These are phyloP conservation scores for Endothia cerciana DNA, from an alignment of 2,329 filamentous ascomycete species.

Conservation along the genomic window DNA sequence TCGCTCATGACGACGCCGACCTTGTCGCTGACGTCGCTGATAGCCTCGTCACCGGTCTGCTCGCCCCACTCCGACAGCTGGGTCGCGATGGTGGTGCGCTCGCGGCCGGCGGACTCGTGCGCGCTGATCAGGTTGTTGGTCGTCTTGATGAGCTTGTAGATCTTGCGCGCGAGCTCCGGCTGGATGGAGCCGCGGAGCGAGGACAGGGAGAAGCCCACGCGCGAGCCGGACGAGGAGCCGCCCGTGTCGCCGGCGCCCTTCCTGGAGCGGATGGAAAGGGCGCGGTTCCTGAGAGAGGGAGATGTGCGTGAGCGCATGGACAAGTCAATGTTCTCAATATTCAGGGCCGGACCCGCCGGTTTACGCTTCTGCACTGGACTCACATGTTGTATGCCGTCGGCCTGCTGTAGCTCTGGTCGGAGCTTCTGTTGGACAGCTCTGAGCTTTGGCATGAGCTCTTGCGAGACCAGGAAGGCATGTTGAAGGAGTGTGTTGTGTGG, in stretches of 20 bases:
- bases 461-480: conserved; percentile 26
- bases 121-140: conserved; percentile 86
- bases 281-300: conserved; percentile 63
- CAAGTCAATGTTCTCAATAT: background rate
- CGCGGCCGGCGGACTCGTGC: conserved; percentile 82
- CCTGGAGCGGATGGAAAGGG: conserved; percentile 73
- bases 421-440: conserved; percentile 27
- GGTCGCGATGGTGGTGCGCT: conserved; percentile 81
- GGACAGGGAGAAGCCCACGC: conserved; percentile 80
- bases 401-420: conserved; percentile 14
- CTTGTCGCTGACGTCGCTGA: conserved; percentile 94
- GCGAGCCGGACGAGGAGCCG: conserved; percentile 39
- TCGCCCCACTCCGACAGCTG: conserved; percentile 98
- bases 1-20: conserved; percentile 89
- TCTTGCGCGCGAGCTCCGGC: conserved; percentile 84
- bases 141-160: conserved; percentile 92
- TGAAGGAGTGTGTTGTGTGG: background rate
- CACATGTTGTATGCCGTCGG: conserved; percentile 21
- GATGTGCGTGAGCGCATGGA: background rate
- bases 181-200: conserved; percentile 84
- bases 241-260: conserved; percentile 50
- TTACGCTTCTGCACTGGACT: background rate
- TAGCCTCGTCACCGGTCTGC: conserved; percentile 80
- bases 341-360: background rate
- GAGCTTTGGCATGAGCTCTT: conserved; percentile 29